These are phyloP conservation scores for Cryptococcus sp. DNA, from an alignment of 1,284 basidiomycete species.

Conservation along the genomic window DNA sequence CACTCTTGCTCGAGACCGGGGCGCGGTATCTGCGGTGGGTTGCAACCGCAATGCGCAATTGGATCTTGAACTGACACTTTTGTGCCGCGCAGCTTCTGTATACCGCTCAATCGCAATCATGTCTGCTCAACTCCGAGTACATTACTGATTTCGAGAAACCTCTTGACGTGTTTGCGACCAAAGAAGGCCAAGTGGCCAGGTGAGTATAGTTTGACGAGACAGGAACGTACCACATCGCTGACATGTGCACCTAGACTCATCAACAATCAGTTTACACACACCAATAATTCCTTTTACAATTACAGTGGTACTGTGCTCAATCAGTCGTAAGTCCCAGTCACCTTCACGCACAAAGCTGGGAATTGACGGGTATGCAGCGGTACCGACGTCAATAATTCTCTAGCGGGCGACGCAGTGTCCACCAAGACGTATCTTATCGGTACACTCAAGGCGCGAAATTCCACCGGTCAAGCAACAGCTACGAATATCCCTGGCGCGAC, in stretches of 20 bases:
- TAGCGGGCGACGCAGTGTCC: constrained; percentile 51
- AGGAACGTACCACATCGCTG: neutral
- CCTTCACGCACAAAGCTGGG: constrained; percentile 52
- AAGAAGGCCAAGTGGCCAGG: constrained; percentile 35
- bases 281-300: constrained; percentile 60
- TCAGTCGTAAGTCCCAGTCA: constrained; percentile 45
- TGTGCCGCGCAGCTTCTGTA: constrained; percentile 65
- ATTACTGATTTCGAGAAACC: constrained; percentile 68
- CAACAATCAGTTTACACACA: constrained; percentile 63
- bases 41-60: neutral
- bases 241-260: constrained; percentile 57
- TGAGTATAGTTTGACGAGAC: constrained; percentile 10
- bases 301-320: constrained; percentile 56
- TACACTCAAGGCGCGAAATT: constrained; percentile 67
- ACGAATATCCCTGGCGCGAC: constrained; percentile 25
- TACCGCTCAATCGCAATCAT: constrained; percentile 68
- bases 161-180: constrained; percentile 70
- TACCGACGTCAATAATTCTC: constrained; percentile 58
- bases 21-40: constrained; percentile 73
- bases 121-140: constrained; percentile 72
- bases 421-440: constrained; percentile 66
- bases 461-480: constrained; percentile 55
- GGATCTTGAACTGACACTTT: neutral
- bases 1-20: constrained; percentile 71
- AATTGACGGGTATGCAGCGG: constrained; percentile 19